phyloP scores from a whole-genome alignment of 306 rosid species.

The Quillaja saponaria region DNA sequence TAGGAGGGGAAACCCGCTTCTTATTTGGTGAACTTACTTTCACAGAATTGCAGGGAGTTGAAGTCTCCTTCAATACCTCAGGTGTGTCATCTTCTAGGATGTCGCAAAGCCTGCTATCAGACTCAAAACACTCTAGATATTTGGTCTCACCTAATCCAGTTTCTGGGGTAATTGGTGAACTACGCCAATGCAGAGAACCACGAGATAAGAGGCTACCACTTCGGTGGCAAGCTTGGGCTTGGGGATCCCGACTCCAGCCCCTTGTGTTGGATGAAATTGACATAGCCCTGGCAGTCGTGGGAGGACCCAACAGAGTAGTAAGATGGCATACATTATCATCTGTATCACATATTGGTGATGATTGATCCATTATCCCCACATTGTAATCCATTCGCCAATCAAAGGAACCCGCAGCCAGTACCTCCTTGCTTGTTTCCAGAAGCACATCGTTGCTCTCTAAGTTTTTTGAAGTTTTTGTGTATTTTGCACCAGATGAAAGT shows the following conservation, averaged over 20 bases:
- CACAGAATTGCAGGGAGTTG: slow-evolving; percentile 38
- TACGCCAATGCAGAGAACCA: slow-evolving; percentile 39
- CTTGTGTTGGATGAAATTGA: slow-evolving; percentile 28
- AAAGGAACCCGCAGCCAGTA: slow-evolving; percentile 20
- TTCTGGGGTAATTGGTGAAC: slow-evolving; percentile 56
- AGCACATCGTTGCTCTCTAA: slow-evolving; percentile 24
- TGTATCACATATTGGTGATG: slow-evolving; percentile 30
- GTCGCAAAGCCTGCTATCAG: slow-evolving; percentile 36
- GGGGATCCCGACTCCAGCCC: slow-evolving; percentile 27
- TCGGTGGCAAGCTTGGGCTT: slow-evolving; percentile 26
- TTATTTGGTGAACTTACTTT: slow-evolving; percentile 66
- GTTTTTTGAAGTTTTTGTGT: slow-evolving; percentile 20
- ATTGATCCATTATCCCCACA: slow-evolving; percentile 19
- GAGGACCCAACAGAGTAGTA: slow-evolving; percentile 32
- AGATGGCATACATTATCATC: slow-evolving; percentile 14
- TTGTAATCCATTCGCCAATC: slow-evolving; percentile 33
- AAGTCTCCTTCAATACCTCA: slow-evolving; percentile 47
- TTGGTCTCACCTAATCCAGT: slow-evolving; percentile 32
- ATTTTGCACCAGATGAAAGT: slow-evolving; percentile 29
- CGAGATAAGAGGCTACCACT: slow-evolving; percentile 29
- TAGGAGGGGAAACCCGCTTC: slow-evolving; percentile 74
- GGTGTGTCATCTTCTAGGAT: slow-evolving; percentile 61
- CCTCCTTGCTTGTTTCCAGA: slow-evolving; percentile 32
- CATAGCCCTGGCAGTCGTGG: slow-evolving; percentile 23
- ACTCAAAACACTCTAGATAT: slow-evolving; percentile 22